These are phyloP conservation scores for Botryosphaeria dothidea DNA, from an alignment of 2,329 filamentous ascomycete genomes.

Conservation along the genomic window DNA sequence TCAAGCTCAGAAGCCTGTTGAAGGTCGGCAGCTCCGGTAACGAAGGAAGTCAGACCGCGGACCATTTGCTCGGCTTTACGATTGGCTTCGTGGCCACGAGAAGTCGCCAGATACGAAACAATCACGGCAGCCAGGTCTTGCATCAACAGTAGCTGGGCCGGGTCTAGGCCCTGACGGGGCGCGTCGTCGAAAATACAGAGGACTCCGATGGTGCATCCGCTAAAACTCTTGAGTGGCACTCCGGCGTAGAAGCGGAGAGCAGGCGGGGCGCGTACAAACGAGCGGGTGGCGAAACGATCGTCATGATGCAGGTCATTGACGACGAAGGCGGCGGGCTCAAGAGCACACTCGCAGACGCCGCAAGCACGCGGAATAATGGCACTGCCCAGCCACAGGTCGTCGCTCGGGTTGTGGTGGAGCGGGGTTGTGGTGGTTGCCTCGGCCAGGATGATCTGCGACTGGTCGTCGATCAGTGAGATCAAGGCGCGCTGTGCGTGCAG, in stretches of 20 bases:
- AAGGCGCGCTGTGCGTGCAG: conserved; percentile 36
- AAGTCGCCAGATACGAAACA: conserved; percentile 27
- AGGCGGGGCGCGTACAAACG: conserved; percentile 13
- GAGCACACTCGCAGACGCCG: conserved; percentile 31
- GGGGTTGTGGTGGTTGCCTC: conserved; percentile 35
- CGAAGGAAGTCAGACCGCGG: conserved; percentile 33
- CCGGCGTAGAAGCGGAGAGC: conserved; percentile 33
- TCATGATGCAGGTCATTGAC: background rate
- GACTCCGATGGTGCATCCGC: conserved; percentile 28
- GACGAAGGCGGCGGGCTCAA: background rate
- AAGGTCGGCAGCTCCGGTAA: background rate
- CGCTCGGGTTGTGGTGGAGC: conserved; percentile 26
- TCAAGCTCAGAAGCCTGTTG: background rate
- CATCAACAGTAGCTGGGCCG: conserved; percentile 28
- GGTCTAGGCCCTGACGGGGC: conserved; percentile 24
- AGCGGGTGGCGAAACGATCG: conserved; percentile 11
- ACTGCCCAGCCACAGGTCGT: conserved; percentile 35
- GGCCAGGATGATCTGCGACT: conserved; percentile 36
- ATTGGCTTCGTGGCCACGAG: conserved; percentile 18
- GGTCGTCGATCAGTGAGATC: conserved; percentile 40
- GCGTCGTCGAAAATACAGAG: conserved; percentile 28
- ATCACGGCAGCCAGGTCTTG: conserved; percentile 31
- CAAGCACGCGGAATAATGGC: conserved; percentile 32
- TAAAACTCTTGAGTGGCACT: conserved; percentile 26
- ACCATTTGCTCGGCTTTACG: conserved; percentile 33